phyloP scores from a whole-genome alignment of 2,329 filamentous ascomycete species.

The Curvularia verruculosa region DNA sequence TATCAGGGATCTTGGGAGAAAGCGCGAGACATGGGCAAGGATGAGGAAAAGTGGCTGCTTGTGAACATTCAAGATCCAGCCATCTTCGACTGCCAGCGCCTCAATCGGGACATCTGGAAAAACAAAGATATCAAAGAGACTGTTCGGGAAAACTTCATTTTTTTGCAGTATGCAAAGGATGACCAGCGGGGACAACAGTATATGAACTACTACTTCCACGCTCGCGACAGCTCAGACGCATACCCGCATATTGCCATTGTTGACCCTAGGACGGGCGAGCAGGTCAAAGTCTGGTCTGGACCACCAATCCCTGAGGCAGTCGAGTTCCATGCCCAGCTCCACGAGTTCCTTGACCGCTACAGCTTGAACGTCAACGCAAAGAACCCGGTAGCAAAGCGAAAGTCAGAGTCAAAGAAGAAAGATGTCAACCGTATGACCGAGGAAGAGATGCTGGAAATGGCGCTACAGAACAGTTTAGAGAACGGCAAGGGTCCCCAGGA shows the following conservation, averaged over 20 bases:
- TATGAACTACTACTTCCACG: slow-evolving; percentile 86
- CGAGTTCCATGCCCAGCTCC: slow-evolving; percentile 89
- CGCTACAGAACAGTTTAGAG: slow-evolving; percentile 84
- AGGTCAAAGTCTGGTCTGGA: slow-evolving; percentile 95
- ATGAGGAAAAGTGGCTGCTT: slow-evolving; percentile 89
- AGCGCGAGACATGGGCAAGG: slow-evolving; percentile 83
- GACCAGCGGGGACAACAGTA: slow-evolving; percentile 80
- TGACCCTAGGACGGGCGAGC: slow-evolving; percentile 93
- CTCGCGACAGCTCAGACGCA: slow-evolving; percentile 80
- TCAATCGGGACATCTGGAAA: slow-evolving; percentile 98
- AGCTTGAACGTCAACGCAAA: slow-evolving; percentile 86
- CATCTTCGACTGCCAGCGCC: slow-evolving; percentile 90
- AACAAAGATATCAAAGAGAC: slow-evolving; percentile 78
- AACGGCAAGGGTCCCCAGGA: slow-evolving; percentile 61
- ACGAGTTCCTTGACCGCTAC: slow-evolving; percentile 97
- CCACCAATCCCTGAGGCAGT: slow-evolving; percentile 74
- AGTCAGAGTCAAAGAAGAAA: slow-evolving; percentile 71
- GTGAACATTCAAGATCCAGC: slow-evolving; percentile 94
- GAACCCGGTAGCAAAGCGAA: slow-evolving; percentile 85
- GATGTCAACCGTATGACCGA: slow-evolving; percentile 91
- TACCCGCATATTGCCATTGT: slow-evolving; percentile 97
- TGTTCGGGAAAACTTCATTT: slow-evolving; percentile 90
- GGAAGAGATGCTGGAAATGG: slow-evolving; percentile 96
- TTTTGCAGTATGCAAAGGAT: slow-evolving; percentile 90
- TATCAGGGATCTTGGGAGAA: slow-evolving; percentile 79